Conservation (phyloP, 2,329 filamentous ascomycete genomes). For the Thelonectria blattea region DNA sequence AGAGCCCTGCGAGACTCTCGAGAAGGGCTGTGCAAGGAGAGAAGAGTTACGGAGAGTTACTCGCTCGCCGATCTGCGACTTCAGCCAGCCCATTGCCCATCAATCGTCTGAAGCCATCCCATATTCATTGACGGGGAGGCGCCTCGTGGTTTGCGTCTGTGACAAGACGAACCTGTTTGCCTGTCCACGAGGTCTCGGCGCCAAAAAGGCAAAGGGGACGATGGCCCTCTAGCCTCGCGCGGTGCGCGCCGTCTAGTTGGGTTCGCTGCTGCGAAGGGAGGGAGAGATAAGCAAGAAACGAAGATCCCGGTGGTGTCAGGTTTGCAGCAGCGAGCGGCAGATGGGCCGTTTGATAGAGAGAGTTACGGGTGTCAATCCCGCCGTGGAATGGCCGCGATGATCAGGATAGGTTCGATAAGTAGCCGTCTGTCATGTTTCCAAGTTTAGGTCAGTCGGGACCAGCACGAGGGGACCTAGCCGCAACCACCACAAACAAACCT, state of each 20-base stretch:
- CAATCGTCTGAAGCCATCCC: conserved; percentile 16
- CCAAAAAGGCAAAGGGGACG: conserved; percentile 26
- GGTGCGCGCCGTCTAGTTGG: background rate
- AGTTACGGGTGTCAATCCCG: conserved; percentile 10
- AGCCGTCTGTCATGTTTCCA: conserved; percentile 13
- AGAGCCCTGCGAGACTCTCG: conserved; percentile 3
- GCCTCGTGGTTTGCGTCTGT: conserved; percentile 34
- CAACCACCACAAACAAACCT: conserved; percentile 20
- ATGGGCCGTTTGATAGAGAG: conserved; percentile 26
- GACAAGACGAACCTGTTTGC: conserved; percentile 21
- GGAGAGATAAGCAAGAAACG: background rate
- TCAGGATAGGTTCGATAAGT: conserved; percentile 12
- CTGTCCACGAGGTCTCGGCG: conserved; percentile 34
- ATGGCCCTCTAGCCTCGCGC: conserved; percentile 23
- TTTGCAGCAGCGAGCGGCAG: conserved; percentile 29
- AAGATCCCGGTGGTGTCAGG: conserved; percentile 3
- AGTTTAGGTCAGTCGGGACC: conserved; percentile 20
- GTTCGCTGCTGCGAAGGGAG: background rate
- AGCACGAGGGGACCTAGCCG: conserved; percentile 11
- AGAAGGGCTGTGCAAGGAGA: background rate
- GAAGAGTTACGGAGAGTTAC: background rate
- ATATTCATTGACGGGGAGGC: conserved; percentile 19
- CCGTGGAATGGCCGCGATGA: background rate
- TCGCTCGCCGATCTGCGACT: background rate
- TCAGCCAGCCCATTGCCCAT: background rate